Evolutionary conservation across 2,329 filamentous ascomycete species (phyloP), one percentile per base, ranked within the genome.

Genomic region (Neofusicoccum ribis): DNA sequence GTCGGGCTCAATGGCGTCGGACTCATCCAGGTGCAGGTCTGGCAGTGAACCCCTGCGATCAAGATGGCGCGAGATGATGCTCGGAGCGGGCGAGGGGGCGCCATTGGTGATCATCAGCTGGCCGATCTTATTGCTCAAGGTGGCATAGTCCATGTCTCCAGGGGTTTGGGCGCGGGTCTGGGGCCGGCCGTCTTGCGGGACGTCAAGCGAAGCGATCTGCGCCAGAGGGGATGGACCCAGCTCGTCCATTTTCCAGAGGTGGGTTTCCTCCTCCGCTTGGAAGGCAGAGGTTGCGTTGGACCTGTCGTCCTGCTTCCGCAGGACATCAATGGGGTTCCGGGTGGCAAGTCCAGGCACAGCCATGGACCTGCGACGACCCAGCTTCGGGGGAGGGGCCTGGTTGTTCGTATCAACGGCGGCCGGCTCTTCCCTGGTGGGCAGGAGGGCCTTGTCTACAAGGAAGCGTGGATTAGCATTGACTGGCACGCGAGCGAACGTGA

Each of bases 41-140:
- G 69, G 62, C 34, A 64, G 51, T 12, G 62, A 64, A 17, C 17
- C 27, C 15, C 23, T 31, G 31, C 51, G 51, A 15, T 52, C 49
- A 1, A 65, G 34, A 37, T 20, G 54, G 58, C 63, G 52, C 5
- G 63, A 66, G 20, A 70, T 67, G 46, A 76, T 69, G 66, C 79
- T 79, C 3, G 78, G 74, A 52, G 78, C 78, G 14, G 82, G 81
- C 3, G 81, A 83, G 9, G 79, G 74, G 15, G 77, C 74, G 8
- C 81, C 82, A 65, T 84, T 84, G 5, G 80, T 82, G 17, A 84
- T 76, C 17, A 78, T 74, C 8, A 83, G 72, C 3, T 80, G 79
- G 7, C 82, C 82, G 6, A 78, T 73, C 64, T 76, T 72, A 36
- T 71, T 73, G 5, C 81, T 80, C 36, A 81, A 72, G 52, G 81